Evolutionary conservation across 176 grass and related monocot genomes (phyloP).

Genomic region (Lolium perenne): DNA sequence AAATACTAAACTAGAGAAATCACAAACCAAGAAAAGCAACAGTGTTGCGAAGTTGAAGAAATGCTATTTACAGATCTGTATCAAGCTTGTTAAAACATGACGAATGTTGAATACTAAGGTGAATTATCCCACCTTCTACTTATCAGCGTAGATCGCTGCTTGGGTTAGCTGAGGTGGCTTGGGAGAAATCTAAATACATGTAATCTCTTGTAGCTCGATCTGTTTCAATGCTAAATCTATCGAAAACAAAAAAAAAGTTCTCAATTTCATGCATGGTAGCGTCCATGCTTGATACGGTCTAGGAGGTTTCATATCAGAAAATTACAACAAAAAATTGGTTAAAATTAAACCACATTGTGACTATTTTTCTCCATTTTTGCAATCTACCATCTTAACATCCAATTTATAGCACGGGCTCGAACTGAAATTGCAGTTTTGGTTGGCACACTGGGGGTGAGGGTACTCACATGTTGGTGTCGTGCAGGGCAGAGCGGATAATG

Average conservation of each 20-base stretch:
- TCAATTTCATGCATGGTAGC: background rate
- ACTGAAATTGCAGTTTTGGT: background rate
- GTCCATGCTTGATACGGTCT: background rate
- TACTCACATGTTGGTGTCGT: constrained; percentile 35
- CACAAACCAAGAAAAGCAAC: background rate
- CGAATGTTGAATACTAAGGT: background rate
- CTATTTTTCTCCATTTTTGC: background rate
- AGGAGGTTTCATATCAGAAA: background rate
- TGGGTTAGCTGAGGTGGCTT: background rate
- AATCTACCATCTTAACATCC: background rate
- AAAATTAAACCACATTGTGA: background rate
- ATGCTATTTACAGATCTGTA: constrained; percentile 6
- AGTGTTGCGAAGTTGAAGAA: background rate
- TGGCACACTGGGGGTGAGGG: background rate
- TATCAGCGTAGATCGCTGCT: background rate
- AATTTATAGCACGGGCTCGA: background rate
- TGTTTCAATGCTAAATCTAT: background rate
- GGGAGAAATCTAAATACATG: background rate
- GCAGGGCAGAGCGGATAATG: constrained; percentile 36
- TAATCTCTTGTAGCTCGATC: background rate
- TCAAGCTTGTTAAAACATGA: background rate
- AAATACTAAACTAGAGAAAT: background rate
- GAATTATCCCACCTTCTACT: background rate
- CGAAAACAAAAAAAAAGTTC: constrained; percentile 18
- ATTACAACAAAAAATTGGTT: background rate